Evolutionary conservation across 2,329 filamentous ascomycete genomes (phyloP).

Genomic region (Curvularia lunata): DNA sequence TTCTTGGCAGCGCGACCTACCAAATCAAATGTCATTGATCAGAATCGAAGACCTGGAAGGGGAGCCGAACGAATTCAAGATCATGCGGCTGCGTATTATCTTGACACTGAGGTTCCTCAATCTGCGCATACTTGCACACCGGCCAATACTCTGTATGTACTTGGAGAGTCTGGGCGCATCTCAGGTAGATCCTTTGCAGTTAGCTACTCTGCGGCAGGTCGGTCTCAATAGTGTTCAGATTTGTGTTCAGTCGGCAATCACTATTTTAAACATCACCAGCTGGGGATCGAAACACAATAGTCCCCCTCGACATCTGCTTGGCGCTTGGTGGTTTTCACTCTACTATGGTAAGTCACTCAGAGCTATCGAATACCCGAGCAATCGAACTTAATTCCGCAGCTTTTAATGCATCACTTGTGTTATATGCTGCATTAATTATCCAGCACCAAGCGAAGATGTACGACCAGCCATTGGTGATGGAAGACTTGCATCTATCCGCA

Average conservation of each 20-base stretch:
- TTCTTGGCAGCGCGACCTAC: slow-evolving; percentile 49
- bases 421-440: slow-evolving; percentile 39
- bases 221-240: slow-evolving; percentile 44
- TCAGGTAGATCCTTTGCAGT: slow-evolving; percentile 19
- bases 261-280: slow-evolving; percentile 45
- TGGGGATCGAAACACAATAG: slow-evolving; percentile 28
- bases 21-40: slow-evolving; percentile 31
- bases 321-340: slow-evolving; percentile 53
- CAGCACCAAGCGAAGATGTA: slow-evolving; percentile 15
- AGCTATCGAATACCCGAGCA: background rate
- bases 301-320: slow-evolving; percentile 36
- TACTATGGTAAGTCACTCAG: slow-evolving; percentile 43
- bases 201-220: slow-evolving; percentile 40
- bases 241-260: slow-evolving; percentile 44
- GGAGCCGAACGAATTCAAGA: background rate
- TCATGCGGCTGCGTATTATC: slow-evolving; percentile 51
- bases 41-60: background rate
- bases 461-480: slow-evolving; percentile 10
- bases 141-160: slow-evolving; percentile 51
- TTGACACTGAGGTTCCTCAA: slow-evolving; percentile 54
- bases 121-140: slow-evolving; percentile 51
- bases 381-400: slow-evolving; percentile 13
- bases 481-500: slow-evolving; percentile 13
- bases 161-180: slow-evolving; percentile 33
- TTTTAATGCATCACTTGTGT: slow-evolving; percentile 40